Base-by-base conservation (phyloP, 345 rosid species). In the Salix brachista region DNA sequence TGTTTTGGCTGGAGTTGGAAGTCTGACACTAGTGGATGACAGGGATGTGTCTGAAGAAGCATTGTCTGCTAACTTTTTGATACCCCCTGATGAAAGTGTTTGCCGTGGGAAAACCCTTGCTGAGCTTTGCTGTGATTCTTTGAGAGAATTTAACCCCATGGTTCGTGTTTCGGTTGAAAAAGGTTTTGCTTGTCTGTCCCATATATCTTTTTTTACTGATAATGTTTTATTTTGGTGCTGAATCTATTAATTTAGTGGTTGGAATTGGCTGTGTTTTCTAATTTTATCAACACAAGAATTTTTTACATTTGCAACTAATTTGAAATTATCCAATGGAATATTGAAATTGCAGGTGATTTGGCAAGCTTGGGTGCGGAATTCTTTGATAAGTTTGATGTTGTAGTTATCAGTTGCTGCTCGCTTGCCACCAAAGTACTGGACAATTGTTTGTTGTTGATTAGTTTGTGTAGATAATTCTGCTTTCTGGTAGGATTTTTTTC, bases 71-170 rank as follows among this genome's bases (percentile, higher is more conserved):
- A 96, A 91, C 84, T 93, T 96, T 76, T 83, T 96, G 83, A 84
- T 96, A 30, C 88, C 88, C 0, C 92, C 92, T 17, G 89, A 91
- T 58, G 92, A 91, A 76, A 84, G 74, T 75, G 80, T 73, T 26
- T 83, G 76, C 25, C 16, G 69, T 67, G 92, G 94, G 75, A 92
- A 87, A 83, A 87, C 92, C 2, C 86, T 92, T 61, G 97, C 99
- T 7, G 97, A 96, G 80, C 84, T 96, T 77, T 93, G 99, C 76
- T 80, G 94, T 77, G 85, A 87, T 80, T 90, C 97, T 65, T 83
- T 96, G 84, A 87, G 87, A 82, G 99, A 91, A 65, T 96, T 96
- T 75, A 96, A 96, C 66, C 96, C 97, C 8, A 92, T 93, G 99
- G 98, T 96, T 76, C 90, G 78, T 73, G 99, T 93, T 80, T 91